Percentiles rank a stretch among this genome's conserved stretches.
phyloP scores from a whole-genome alignment of 31 red algal genomes.

The Asparagopsis taxiformis region DNA sequence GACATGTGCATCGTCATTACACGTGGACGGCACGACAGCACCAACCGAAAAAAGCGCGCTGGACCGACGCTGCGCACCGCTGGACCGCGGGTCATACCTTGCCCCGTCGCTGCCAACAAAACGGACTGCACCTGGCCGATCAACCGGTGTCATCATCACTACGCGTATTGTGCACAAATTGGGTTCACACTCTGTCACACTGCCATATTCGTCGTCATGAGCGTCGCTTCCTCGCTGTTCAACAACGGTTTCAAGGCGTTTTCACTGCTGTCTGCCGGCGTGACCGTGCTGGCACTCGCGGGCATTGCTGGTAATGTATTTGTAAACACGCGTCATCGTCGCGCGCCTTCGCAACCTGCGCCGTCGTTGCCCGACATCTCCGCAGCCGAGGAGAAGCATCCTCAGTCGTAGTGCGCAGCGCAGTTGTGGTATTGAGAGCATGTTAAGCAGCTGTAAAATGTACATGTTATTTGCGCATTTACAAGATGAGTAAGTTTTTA shows the following conservation, averaged over 20 bases:
- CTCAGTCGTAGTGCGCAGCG: neutral
- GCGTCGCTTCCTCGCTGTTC: slow-evolving; percentile 20
- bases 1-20: no score
- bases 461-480: neutral
- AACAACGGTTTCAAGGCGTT: slow-evolving; percentile 46
- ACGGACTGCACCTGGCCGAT: no score
- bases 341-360: slow-evolving; percentile 8
- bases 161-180: neutral
- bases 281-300: slow-evolving; percentile 31
- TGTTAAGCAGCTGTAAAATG: neutral
- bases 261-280: slow-evolving; percentile 10
- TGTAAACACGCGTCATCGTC: slow-evolving; percentile 40
- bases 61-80: no score
- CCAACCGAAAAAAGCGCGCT: no score
- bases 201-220: no score
- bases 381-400: neutral
- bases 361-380: neutral
- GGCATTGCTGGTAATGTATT: slow-evolving; percentile 45
- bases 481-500: neutral
- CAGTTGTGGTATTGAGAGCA: neutral
- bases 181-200: slow-evolving; percentile 7
- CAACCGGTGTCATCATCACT: no score
- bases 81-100: no score
- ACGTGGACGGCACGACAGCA: no score
- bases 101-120: no score